Percentiles rank a stretch among this genome's conserved stretches.
Evolutionary conservation across 2,329 filamentous ascomycete genomes (phyloP).

Genomic region (Trichoderma citrinoviride): DNA sequence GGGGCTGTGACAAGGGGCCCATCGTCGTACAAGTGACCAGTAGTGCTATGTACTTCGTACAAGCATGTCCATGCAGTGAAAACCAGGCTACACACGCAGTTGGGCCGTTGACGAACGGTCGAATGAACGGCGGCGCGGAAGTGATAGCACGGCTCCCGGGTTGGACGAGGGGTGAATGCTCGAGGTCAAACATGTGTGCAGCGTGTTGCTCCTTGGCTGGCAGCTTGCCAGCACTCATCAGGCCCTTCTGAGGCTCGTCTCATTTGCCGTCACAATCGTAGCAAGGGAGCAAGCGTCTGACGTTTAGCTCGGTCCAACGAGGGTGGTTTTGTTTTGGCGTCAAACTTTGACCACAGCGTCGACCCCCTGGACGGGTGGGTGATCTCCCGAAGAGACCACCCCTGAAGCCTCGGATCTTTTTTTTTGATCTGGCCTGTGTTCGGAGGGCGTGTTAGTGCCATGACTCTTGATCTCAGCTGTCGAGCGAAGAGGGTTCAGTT

Average conservation of each 20-base stretch:
- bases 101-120: conserved; percentile 18
- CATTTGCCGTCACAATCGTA: conserved; percentile 1
- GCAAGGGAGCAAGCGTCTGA: neutral
- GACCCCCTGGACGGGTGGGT: conserved; percentile 16
- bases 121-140: conserved; percentile 14
- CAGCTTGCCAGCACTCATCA: neutral
- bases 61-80: conserved; percentile 9
- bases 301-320: neutral
- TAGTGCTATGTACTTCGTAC: too few species aligned
- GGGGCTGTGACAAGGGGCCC: conserved; percentile 10
- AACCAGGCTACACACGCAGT: conserved; percentile 15
- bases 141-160: conserved; percentile 16
- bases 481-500: neutral
- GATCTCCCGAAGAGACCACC: conserved; percentile 20
- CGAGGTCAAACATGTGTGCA: neutral
- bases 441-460: neutral
- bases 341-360: neutral
- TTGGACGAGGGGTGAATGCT: conserved; percentile 1
- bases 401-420: conserved; percentile 21
- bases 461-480: neutral
- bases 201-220: neutral
- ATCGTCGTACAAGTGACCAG: neutral
- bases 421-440: conserved; percentile 18
- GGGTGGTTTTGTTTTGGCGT: neutral
- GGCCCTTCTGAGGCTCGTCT: neutral